Conservation (phyloP, 306 rosid genomes). For the Lablab purpureus region DNA sequence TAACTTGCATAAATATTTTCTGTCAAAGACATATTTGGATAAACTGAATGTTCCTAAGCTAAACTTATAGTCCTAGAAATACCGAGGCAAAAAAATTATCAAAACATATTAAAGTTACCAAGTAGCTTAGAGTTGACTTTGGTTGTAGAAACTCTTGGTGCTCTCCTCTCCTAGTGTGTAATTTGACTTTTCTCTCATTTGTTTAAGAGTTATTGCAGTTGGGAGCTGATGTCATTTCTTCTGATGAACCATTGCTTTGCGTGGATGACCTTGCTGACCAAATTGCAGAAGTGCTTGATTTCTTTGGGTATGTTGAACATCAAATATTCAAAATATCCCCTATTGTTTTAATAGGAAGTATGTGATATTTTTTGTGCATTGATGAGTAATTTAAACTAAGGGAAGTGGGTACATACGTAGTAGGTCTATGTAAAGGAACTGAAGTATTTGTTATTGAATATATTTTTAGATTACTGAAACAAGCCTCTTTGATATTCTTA, state of each 20-base stretch:
- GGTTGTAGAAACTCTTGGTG: not conserved
- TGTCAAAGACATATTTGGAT: too few relatives aligned
- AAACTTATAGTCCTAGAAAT: too few relatives aligned
- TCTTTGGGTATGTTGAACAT: conserved; percentile 64
- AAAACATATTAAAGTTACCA: not conserved
- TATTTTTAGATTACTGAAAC: conserved; percentile 12
- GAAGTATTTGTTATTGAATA: not conserved
- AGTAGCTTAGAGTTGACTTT: not conserved
- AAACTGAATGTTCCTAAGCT: too few relatives aligned
- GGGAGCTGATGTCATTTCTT: conserved; percentile 90
- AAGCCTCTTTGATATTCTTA: conserved; percentile 15
- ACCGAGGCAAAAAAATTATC: too few relatives aligned
- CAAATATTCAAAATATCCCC: not conserved
- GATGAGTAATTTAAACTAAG: conserved; percentile 27
- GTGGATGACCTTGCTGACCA: conserved; percentile 90
- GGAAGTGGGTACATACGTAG: conserved; percentile 1
- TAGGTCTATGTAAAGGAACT: conserved; percentile 23
- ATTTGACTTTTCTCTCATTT: conserved; percentile 52
- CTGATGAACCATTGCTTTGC: conserved; percentile 76
- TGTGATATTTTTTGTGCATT: not conserved
- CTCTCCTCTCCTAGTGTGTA: conserved; percentile 26
- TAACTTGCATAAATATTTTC: conserved; percentile 21
- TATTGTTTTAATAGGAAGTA: not conserved
- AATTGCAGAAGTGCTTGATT: conserved; percentile 88
- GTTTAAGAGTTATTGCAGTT: conserved; percentile 77